Evolutionary conservation across 2,329 filamentous ascomycete species (phyloP), one percentile per base, ranked within the genome.

Genomic region (Aschersonia sp.): DNA sequence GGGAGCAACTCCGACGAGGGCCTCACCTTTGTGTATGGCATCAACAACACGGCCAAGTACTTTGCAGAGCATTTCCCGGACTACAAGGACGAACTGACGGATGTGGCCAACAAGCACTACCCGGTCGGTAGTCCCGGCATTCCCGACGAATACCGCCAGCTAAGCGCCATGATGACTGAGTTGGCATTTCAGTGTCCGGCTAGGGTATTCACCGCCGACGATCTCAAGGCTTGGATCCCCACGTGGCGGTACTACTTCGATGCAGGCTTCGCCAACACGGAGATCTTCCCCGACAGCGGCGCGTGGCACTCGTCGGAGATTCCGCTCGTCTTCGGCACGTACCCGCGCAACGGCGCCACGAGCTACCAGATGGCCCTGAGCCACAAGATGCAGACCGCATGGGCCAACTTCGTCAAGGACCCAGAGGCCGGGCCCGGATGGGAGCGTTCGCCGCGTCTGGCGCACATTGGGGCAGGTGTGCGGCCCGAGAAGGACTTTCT

Each of bases 231-330:
- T 7, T 42, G 32, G n/a, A 48, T 45, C 43, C 28, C 30, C 41
- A 45, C 43, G 12, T 48, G 47, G 47, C 47, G 47, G 30, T 48
- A 48, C 43, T 48, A 32, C 9, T 48, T 48, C 12, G 31, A 48
- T 30, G 47, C 47, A 1, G 40, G 47, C 30, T 48, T 48, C 30
- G 9, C 47, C 43, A 45, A 45, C 30, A 45, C 43, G 9, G 20
- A 42, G 29, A 45, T 45, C 38, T 45, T 45, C 7, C 4, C 28
- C 5, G n/a, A 45, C 30, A 48, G 43, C 43, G 30, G 43, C 5
- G 43, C 47, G 7, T 45, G 43, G 43, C 47, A 48, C 43, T 43
- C 43, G 47, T 45, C 47, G 5, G 47, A 45, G n/a, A 45, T 48
- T 30, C 12, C 32, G 6, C 47, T 45, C 47, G 38, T 48, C 28